Base-by-base conservation (phyloP, 352 stramenopile species). In the Hyaloperonospora arabidopsidis region DNA sequence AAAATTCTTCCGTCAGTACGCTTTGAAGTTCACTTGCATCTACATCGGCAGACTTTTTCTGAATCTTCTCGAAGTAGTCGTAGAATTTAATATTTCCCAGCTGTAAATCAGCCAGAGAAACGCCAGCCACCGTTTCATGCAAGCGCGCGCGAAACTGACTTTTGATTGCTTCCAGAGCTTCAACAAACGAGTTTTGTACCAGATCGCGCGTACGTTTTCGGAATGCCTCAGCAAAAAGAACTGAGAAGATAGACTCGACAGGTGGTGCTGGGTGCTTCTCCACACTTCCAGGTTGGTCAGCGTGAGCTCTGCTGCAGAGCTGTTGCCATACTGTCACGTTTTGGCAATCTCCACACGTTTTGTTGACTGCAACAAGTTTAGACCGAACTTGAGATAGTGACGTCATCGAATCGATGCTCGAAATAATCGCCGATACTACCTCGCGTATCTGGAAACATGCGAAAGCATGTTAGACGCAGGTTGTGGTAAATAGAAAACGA, bases 121-220 rank as follows among this genome's bases (percentile, higher is more conserved):
- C 59, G 15, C 63, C 49, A 34, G 39, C 57, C 15, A 58, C 52
- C 1, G 63, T 57, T 12, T 67, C 58, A 21, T 64, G 59, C 17
- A 87, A 47, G 14, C 57, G 74, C 3, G 44, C 51, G 18, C 72
- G 73, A 25, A 91, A 75, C 41, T 88, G 72, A 46, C 21, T 64
- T 58, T 85, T 84, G 55, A 92, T 83, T n/a, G 71, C 67, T 45
- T 78, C 69, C 18, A 87, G 65, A n/a, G 79, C 81, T 58, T 88
- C 70, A 17, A 85, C 65, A 45, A 92, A 92, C 3, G 74, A 89
- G 41, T 71, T 68, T 49, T 89, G 81, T 14, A 92, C 77, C 48
- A 92, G 65, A 55, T 86, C 72, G 18, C 81, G 71, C 3, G 75
- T 88, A 45, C 71, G 56, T 49, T 75, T 78, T 22, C 79, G 67